Base-by-base conservation (phyloP, 2,329 filamentous ascomycete species). In the Neocatenulostroma microsporum region DNA sequence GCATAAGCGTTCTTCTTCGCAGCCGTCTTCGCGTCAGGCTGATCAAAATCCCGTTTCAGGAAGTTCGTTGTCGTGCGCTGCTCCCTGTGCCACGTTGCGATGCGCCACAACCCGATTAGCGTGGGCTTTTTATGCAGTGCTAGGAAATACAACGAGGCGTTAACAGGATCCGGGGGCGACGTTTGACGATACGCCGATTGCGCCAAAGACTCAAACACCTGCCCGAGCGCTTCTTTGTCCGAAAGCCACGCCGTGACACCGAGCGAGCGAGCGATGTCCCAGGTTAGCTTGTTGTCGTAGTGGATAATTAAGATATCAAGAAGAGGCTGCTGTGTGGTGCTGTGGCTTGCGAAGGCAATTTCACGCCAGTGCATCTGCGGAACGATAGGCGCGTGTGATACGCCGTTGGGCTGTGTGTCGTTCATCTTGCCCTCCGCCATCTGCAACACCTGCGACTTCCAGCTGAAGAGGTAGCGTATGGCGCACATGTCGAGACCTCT, bases 1-100 rank as follows among this genome's bases (percentile, higher is more conserved):
- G 91, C 89, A 62, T 95, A 98, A 0, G 91, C 91, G 58, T 98
- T 98, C 63, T 98, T 98, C 41, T 94, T 67, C 0, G 91, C 91
- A 4, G 85, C 78, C 2, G 84, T 94, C 57, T 76, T 83, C 84
- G 91, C 96, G 49, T 84, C 82, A 1, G 80, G 73, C 44, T 94
- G 84, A 3, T 77, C 72, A 59, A 98, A 98, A 58, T 96, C 87
- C 54, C 95, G 93, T n/a, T 81, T 74, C 15, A 98, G 68, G 20
- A 98, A 70, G 42, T 76, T 78, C 41, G 81, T 76, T 0, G 91
- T 98, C 0, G 82, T 78, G 2, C 62, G 68, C 61, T 96, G 91
- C 60, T 98, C 93, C 40, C 74, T 77, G 51, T 93, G 82, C 80
- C 91, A 91, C 26, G 70, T 78, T 5, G 91, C 88, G 76, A 96